Evolutionary conservation across 1,284 basidiomycete genomes (phyloP).

Genomic region (Ganoderma lucidum): DNA sequence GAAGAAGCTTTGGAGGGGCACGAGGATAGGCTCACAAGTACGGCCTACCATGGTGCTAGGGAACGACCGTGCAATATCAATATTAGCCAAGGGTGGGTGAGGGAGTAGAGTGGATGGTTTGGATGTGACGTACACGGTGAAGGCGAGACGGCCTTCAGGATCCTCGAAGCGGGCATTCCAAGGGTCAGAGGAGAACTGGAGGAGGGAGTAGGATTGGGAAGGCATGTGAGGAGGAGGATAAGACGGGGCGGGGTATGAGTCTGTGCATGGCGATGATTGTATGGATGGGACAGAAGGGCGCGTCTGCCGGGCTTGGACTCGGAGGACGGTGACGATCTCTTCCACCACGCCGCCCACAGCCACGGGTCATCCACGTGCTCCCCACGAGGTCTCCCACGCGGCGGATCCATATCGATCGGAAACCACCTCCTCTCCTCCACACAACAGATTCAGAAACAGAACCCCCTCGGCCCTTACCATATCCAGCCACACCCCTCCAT

Average conservation of each 20-base stretch:
- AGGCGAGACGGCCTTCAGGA: constrained; percentile 65
- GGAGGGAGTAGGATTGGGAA: constrained; percentile 54
- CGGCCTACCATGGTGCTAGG: constrained; percentile 27
- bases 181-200: constrained; percentile 70
- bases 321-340: constrained; percentile 28
- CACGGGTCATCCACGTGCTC: constrained; percentile 36
- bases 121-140: constrained; percentile 62
- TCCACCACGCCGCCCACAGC: constrained; percentile 26
- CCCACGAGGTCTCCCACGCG: constrained; percentile 39
- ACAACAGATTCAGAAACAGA: neutral
- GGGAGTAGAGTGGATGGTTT: constrained; percentile 8
- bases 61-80: constrained; percentile 17
- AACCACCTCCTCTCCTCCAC: constrained; percentile 17
- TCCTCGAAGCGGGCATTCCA: constrained; percentile 70
- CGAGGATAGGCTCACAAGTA: neutral
- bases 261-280: constrained; percentile 28
- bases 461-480: constrained; percentile 4
- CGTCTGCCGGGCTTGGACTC: constrained; percentile 18
- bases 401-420: constrained; percentile 33
- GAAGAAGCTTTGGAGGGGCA: constrained; percentile 3
- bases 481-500: neutral
- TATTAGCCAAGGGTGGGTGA: constrained; percentile 12
- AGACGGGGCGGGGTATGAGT: constrained; percentile 31
- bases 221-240: constrained; percentile 43
- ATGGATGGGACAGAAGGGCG: constrained; percentile 28